Conservation (phyloP, 495 filamentous ascomycete species). For the Recurvomyces mirabilis region DNA sequence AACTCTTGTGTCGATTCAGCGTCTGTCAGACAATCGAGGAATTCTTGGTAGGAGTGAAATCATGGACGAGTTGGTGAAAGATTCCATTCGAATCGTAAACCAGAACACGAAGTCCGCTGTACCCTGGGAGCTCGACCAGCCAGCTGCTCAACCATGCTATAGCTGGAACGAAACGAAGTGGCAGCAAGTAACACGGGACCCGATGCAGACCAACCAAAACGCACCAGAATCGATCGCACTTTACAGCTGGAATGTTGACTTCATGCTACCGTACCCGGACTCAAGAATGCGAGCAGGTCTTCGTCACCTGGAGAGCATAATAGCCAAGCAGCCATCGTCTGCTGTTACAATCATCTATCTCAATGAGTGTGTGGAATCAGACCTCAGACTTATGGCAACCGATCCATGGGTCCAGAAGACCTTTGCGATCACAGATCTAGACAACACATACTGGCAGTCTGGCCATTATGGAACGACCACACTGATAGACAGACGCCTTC, state of each 20-base stretch:
- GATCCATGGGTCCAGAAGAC: conserved; percentile 34
- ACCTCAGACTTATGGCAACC: conserved; percentile 33
- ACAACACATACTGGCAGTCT: conserved; percentile 25
- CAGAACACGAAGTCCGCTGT: conserved; percentile 6
- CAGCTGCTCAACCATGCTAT: conserved; percentile 20
- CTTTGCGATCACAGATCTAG: conserved; percentile 41
- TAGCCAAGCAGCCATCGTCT: conserved; percentile 10
- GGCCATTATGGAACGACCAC: conserved; percentile 40
- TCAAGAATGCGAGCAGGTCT: conserved; percentile 37
- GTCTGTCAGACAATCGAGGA: too few species aligned
- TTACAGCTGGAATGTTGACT: conserved; percentile 44
- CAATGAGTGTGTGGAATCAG: conserved; percentile 37
- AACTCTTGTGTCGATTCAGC: too few species aligned
- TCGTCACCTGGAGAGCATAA: conserved; percentile 30
- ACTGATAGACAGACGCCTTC: conserved; percentile 37
- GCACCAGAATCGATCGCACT: conserved; percentile 8
- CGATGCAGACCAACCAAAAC: neutral
- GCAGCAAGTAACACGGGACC: neutral
- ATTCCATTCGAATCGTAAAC: conserved; percentile 1
- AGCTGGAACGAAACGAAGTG: neutral
- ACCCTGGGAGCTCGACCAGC: conserved; percentile 16
- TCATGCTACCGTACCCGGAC: conserved; percentile 30
- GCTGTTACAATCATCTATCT: conserved; percentile 39
- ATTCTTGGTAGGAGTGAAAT: too few species aligned
- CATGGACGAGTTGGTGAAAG: conserved; percentile 11